phyloP scores from a whole-genome alignment of 768 basidiomycete species.

The Sistotremastrum niveocremeum region DNA sequence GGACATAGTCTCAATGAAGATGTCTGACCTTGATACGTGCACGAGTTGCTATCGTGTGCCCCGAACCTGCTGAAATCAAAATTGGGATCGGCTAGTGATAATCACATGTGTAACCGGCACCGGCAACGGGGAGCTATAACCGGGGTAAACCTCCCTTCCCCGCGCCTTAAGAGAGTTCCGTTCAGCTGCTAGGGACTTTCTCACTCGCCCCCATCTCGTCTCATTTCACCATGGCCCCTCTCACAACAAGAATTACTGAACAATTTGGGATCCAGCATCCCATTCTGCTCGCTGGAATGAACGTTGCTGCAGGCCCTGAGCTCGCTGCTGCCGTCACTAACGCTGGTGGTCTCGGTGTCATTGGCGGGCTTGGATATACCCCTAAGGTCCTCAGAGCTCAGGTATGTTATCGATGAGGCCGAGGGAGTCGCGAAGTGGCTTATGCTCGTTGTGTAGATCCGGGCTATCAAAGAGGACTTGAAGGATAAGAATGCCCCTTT shows the following conservation, averaged over 20 bases:
- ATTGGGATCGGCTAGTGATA: no score
- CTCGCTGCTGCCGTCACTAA: conserved; percentile 90
- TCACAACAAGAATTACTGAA: conserved; percentile 78
- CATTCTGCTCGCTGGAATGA: conserved; percentile 71
- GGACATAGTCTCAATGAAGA: no score
- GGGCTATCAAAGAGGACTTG: conserved; percentile 56
- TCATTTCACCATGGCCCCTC: conserved; percentile 35
- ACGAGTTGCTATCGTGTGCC: no score
- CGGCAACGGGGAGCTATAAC: no score
- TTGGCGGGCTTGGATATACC: conserved; percentile 81
- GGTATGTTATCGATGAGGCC: conserved; percentile 24
- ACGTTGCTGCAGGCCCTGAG: conserved; percentile 61
- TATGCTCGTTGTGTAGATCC: conserved; percentile 34
- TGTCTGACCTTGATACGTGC: no score
- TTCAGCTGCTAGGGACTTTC: no score
- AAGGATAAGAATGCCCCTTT: conserved; percentile 69
- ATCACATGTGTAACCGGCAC: no score
- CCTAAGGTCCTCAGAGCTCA: conserved; percentile 69
- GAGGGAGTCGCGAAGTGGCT: not conserved
- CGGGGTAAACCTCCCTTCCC: no score
- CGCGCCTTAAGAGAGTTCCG: no score
- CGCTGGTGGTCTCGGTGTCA: conserved; percentile 85
- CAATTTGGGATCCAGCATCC: conserved; percentile 84
- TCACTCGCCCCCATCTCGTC: not conserved
- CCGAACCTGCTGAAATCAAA: no score